Evolutionary conservation across 768 basidiomycete genomes (phyloP).

Genomic region (Flagelloscypha sp.): DNA sequence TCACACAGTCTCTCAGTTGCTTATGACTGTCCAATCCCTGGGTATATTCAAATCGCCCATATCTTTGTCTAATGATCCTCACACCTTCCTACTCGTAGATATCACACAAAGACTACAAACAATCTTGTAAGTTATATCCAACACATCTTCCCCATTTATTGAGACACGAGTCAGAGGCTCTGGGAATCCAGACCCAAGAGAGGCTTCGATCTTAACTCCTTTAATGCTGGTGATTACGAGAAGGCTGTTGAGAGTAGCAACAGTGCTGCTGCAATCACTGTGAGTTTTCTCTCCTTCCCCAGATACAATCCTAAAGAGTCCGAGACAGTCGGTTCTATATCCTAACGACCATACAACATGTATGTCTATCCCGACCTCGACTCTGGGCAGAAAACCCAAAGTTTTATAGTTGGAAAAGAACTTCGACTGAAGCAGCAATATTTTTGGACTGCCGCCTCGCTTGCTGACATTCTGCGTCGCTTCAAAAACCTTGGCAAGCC

Average conservation of each 20-base stretch:
- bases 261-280: slow-evolving; percentile 90
- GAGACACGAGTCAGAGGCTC: too few relatives aligned
- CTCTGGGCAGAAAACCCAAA: too few relatives aligned
- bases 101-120: slow-evolving; percentile 77
- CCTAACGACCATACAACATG: slow-evolving; percentile 83
- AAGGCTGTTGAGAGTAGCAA: slow-evolving; percentile 81
- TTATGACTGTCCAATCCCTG: slow-evolving; percentile 92
- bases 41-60: too few relatives aligned
- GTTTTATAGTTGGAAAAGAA: slow-evolving; percentile 76
- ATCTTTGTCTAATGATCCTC: too few relatives aligned
- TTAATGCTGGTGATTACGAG: slow-evolving; percentile 96
- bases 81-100: too few relatives aligned
- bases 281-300: too few relatives aligned
- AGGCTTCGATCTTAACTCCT: slow-evolving; percentile 89
- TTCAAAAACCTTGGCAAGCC: slow-evolving; percentile 86
- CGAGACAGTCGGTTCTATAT: slow-evolving; percentile 87
- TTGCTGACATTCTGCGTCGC: slow-evolving; percentile 84
- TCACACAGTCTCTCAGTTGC: slow-evolving; percentile 49
- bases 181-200: slow-evolving; percentile 85
- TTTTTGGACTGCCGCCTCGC: slow-evolving; percentile 86
- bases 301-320: too few relatives aligned
- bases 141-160: too few relatives aligned
- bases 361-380: too few relatives aligned
- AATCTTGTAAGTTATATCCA: too few relatives aligned
- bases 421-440: slow-evolving; percentile 94